Base-by-base conservation (phyloP, 495 filamentous ascomycete genomes). In the Aspergillus sclerotioniger region DNA sequence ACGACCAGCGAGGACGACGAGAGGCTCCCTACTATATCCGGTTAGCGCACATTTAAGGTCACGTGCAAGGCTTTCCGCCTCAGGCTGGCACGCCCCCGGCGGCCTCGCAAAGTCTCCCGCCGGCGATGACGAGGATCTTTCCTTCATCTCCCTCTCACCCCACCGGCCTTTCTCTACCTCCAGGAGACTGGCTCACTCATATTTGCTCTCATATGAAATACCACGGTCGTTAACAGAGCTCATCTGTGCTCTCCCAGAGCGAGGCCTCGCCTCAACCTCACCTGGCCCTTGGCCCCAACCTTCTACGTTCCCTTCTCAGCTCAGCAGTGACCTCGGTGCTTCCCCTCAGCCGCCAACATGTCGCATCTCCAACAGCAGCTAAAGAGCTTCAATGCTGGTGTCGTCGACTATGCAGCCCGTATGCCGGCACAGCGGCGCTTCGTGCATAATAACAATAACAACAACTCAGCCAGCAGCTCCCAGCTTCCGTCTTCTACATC, bases 281-380 rank as follows among this genome's bases (percentile, higher is more conserved):
- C 25, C 53, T 15, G 17, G 12, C 25, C 3, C 13, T 12, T 15
- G 21, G 46, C 10, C 10, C 46, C 21, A n/a, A 29, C 46, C 13
- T 29, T 10, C 37, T 29, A n/a, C 33, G 35, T 54, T 47, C 33
- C 32, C 47, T 19, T 32, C 17, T 52, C 54, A 28, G 8, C 15
- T 47, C 35, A 15, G 17, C 28, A 25, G 17, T 35, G 29, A 6
- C 19, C 15, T 41, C 29, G 25, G 20, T 17, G 4, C 20, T 29
- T 33, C 55, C 21, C 21, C 12, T 7, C 20, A 19, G 41, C 57
- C 53, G 64, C 65, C 54, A 67, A 21, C 54, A 80, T 80, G 76
- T 78, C 76, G 25, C 73, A 76, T 44, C 74, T 80, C 41, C 75
- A 78, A 54, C 63, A 77, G 7, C 72, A 79, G 57, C 72, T 79